Base-by-base conservation (phyloP, 2,329 filamentous ascomycete species). In the Podosphaera xanthii region DNA sequence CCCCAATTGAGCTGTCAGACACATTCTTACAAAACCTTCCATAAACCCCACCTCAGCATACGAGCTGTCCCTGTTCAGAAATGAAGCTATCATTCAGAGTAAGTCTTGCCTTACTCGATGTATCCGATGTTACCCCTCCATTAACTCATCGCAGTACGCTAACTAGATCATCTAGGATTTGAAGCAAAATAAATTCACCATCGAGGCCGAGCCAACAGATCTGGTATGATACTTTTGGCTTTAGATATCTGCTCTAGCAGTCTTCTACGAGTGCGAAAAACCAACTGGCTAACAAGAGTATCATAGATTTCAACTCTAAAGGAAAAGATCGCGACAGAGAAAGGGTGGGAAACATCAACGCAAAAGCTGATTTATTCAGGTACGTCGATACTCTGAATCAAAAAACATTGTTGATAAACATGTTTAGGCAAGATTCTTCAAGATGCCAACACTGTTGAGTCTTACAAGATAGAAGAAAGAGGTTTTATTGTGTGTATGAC, bases 351-450 rank as follows among this genome's bases (percentile, higher is more conserved):
- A 62, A 81, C 86, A 57, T 82, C 88, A 69, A 79, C 82, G 64
- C 87, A 94, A 74, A 97, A 97, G 78, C 82, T 98, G 69, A 98
- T 98, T 73, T 97, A 97, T 73, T 96, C 92, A 60, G 92, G 90
- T 94, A 78, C 66, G 80, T 33, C 9, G 33, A 10, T 38, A 3
- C 31, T 35, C 14, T 52, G 4, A n/a, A 4, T 4, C 10, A 6
- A 4, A 61, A 59, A 57, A 59, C 38, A 33, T 57, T 61, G 61
- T 66, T 72, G 60, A 72, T 62, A 60, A 58, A 61, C 9, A 44
- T 7, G 40, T 56, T 60, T 67, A 96, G 90, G 92, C 75, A 98
- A 98, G 77, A 97, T 98, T 67, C 77, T 98, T 64, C 91, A 96
- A 74, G 91, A 98, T 84, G 88, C 89, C 62, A 92, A 96, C 70